Conservation (phyloP, 768 basidiomycete species). For the Gyrodon lividus region DNA sequence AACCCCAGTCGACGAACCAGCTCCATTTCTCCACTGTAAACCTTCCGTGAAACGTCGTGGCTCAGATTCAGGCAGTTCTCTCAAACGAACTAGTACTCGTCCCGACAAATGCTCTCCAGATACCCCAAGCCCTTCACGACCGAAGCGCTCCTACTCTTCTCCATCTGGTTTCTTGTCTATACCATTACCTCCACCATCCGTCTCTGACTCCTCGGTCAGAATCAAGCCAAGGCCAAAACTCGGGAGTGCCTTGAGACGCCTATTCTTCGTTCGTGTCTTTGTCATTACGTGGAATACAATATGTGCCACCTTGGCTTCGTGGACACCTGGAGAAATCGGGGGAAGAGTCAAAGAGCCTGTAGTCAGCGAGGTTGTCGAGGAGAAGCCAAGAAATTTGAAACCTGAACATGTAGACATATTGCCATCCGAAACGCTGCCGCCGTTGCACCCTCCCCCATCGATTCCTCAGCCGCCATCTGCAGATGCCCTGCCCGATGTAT, state of each 20-base stretch:
- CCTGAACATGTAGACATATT: constrained; percentile 17
- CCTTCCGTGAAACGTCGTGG: constrained; percentile 24
- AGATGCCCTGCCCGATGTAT: constrained; percentile 13
- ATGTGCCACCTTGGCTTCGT: constrained; percentile 58
- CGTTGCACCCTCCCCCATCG: constrained; percentile 22
- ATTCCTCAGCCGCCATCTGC: constrained; percentile 26
- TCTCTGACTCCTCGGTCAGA: constrained; percentile 33
- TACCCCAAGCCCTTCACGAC: constrained; percentile 28
- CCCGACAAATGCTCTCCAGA: constrained; percentile 49
- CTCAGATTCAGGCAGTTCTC: constrained; percentile 26
- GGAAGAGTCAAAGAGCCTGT: constrained; percentile 9
- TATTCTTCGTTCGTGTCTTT: constrained; percentile 72
- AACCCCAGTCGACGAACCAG: constrained; percentile 45
- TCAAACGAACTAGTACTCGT: constrained; percentile 56
- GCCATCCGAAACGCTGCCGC: constrained; percentile 17
- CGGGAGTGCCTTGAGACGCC: constrained; percentile 46
- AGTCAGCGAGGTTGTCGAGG: constrained; percentile 7
- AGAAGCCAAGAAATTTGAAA: constrained; percentile 5
- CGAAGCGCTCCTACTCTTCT: constrained; percentile 64
- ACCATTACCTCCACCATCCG: constrained; percentile 31
- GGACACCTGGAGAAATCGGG: constrained; percentile 27
- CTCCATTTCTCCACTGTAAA: constrained; percentile 29
- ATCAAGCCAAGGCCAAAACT: constrained; percentile 40
- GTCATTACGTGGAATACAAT: constrained; percentile 69
- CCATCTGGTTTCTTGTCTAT: constrained; percentile 50